Base-by-base conservation (phyloP, 345 rosid species). In the Eutrema heterophyllum region DNA sequence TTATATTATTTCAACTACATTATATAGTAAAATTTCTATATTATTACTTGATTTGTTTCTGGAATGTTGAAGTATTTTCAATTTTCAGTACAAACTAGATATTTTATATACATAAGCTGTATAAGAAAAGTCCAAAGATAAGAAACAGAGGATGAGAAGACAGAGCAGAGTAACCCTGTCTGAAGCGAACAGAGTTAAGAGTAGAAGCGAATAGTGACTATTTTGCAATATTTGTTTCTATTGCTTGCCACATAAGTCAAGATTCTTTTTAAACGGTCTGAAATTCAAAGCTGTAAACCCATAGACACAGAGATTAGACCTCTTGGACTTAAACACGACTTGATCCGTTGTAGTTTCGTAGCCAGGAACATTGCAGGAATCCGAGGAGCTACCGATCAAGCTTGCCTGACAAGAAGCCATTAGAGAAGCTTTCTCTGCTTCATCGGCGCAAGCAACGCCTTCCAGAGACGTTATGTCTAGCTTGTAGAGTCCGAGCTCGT, bases 361-460 rank as follows among this genome's bases (percentile, higher is more conserved):
- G 45, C 96, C 97, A 53, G 98, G 97, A 78, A 96, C 83, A 54
- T 86, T 89, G 85, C 98, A 96, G 16, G 86, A 76, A 68, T 68
- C 72, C 9, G 86, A 75, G 30, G 97, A 86, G 67, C 81, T 64
- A 29, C 85, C 38, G 58, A 92, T 71, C 66, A 96, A 75, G 67
- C 81, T 88, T 50, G 98, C 97, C 55, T 84, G 81, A 63, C 99
- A 96, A 39, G 86, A 81, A 30, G 88, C 81, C 18, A 53, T 62
- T 45, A 63, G 29, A 62, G 74, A 76, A 68, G 6, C 56, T 35
- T 62, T 24, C 30, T 60, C 39, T 40, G 73, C 40, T 39, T 74
- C 78, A 39, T 9, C 4, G 10, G 65, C 36, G 76, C 86, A 59
- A 88, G 68, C 79, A 13, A 89, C 89, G 29, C 93, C 94, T 73